Evolutionary conservation across 345 rosid species (phyloP).

Genomic region (Populus nigra): DNA sequence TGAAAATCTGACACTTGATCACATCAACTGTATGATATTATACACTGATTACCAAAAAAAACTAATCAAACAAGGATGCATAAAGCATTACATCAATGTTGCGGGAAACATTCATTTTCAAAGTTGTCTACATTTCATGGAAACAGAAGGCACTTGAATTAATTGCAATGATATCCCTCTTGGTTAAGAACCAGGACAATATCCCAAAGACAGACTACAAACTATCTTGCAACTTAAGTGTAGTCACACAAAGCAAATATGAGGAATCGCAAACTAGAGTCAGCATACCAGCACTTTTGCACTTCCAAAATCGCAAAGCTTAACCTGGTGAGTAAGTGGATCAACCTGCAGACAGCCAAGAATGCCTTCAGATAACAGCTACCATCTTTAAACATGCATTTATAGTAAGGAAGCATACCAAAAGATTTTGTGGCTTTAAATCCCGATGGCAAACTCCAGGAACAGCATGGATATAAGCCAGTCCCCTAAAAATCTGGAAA

Average conservation of each 20-base stretch:
- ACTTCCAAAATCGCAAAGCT: conserved; percentile 81
- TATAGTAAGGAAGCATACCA: conserved; percentile 46
- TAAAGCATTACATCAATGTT: background rate
- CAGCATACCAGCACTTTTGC: conserved; percentile 78
- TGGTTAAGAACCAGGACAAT: background rate
- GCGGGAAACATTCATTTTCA: background rate
- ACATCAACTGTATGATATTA: background rate
- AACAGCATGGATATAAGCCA: conserved; percentile 75
- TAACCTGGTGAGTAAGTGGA: conserved; percentile 65
- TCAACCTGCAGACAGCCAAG: conserved; percentile 57
- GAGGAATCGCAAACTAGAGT: background rate
- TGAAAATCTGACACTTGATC: too few relatives aligned
- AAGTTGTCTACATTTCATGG: background rate
- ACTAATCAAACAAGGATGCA: background rate
- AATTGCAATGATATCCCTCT: background rate
- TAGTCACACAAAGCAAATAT: background rate
- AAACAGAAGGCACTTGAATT: background rate
- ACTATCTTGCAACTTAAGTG: background rate
- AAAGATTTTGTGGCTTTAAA: conserved; percentile 84
- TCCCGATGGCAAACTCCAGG: conserved; percentile 88
- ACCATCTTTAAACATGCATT: background rate
- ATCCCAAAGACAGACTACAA: background rate
- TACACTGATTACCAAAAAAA: background rate
- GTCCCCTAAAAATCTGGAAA: conserved; percentile 72
- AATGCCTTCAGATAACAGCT: conserved; percentile 11